phyloP scores from a whole-genome alignment of 257 asterid genomes.

The Solanum neorickii region DNA sequence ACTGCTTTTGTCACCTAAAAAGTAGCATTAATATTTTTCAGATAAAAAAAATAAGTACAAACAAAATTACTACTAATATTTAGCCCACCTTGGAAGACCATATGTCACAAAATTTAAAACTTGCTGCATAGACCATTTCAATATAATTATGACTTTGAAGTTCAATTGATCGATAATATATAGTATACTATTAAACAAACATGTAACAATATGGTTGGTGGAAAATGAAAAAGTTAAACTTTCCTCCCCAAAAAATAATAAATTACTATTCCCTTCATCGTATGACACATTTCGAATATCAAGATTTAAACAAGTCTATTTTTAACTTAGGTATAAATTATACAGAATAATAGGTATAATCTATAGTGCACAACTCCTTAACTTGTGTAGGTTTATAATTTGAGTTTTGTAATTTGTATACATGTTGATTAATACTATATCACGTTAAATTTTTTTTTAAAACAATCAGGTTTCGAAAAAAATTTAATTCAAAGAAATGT shows the following conservation, averaged over 20 bases:
- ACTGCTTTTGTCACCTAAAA: constrained; percentile 5
- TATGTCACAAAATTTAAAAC: not conserved
- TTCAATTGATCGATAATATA: not conserved
- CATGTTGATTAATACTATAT: no score
- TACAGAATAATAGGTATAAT: no score
- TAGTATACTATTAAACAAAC: not conserved
- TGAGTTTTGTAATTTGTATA: not conserved
- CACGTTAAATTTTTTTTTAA: not conserved
- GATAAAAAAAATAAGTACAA: not conserved
- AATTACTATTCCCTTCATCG: no score
- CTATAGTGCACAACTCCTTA: no score
- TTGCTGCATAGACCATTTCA: not conserved
- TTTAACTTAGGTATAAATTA: no score
- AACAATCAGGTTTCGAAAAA: not conserved
- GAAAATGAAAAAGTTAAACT: no score
- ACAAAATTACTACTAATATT: not conserved
- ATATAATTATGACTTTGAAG: not conserved
- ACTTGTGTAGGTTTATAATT: no score
- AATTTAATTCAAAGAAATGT: not conserved
- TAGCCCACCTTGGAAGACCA: not conserved
- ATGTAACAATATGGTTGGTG: not conserved
- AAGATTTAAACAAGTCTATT: no score
- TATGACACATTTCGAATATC: no score
- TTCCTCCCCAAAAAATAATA: no score
- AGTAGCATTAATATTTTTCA: not conserved